Conservation (phyloP, 306 rosid genomes). For the Medicago ruthenica region DNA sequence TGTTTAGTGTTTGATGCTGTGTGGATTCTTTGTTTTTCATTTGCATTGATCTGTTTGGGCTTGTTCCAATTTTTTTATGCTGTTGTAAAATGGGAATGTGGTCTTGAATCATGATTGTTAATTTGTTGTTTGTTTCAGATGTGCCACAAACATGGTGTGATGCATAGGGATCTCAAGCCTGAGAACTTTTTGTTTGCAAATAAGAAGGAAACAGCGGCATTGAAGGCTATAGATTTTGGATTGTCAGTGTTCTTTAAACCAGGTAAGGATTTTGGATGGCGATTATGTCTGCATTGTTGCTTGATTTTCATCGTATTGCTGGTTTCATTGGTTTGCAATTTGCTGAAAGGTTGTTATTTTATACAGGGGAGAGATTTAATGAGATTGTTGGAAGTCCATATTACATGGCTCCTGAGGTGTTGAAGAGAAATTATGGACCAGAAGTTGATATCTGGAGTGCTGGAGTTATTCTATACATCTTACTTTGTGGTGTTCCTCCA, state of each 20-base stretch:
- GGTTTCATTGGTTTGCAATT: conserved; percentile 23
- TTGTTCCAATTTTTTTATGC: neutral
- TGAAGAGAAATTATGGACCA: conserved; percentile 82
- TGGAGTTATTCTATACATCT: conserved; percentile 93
- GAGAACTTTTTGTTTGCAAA: conserved; percentile 93
- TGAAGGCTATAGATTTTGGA: conserved; percentile 97
- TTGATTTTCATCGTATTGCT: conserved; percentile 22
- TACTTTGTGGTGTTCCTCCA: conserved; percentile 97
- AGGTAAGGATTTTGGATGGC: conserved; percentile 57
- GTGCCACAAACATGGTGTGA: conserved; percentile 96
- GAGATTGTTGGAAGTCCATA: conserved; percentile 99
- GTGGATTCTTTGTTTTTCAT: neutral
- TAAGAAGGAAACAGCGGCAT: conserved; percentile 80
- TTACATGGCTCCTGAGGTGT: conserved; percentile 99
- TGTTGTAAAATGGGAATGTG: conserved; percentile 5
- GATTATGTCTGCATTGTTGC: conserved; percentile 11
- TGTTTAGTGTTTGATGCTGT: conserved; percentile 7
- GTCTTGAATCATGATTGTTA: neutral
- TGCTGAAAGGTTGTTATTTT: conserved; percentile 38
- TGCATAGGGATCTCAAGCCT: conserved; percentile 96
- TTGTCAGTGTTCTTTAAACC: conserved; percentile 89
- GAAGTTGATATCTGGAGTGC: conserved; percentile 99
- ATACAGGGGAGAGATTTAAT: conserved; percentile 73
- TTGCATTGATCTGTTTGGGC: conserved; percentile 3
- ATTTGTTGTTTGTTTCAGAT: conserved; percentile 56